A percentile compares a stretch with the other conserved stretches of the same genome.
Conservation (phyloP, 1,284 basidiomycete species). For the Microbotryomycetes sp. region DNA sequence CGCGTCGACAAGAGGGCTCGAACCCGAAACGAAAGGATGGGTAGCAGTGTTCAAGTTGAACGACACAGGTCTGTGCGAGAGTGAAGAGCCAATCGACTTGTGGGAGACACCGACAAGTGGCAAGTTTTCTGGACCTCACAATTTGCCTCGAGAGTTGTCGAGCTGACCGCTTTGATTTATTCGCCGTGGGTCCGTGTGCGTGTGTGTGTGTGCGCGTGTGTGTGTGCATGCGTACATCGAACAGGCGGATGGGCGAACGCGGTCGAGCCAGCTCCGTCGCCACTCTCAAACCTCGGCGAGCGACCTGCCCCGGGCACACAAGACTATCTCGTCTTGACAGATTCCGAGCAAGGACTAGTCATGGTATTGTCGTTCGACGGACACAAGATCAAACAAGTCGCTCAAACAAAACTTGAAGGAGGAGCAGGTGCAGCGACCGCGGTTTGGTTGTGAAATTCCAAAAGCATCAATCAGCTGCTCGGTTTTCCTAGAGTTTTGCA, state of each 20-base stretch:
- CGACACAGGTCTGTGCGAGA: slow-evolving; percentile 32
- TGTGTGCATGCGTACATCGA: background rate
- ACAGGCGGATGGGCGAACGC: slow-evolving; percentile 45
- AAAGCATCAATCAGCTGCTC: too few species aligned
- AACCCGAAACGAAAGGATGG: slow-evolving; percentile 38
- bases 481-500: too few species aligned
- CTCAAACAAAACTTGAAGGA: slow-evolving; percentile 28
- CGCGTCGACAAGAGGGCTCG: slow-evolving; percentile 42
- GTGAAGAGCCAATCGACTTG: slow-evolving; percentile 25
- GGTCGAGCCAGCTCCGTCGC: slow-evolving; percentile 38
- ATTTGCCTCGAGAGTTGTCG: too few species aligned
- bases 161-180: too few species aligned
- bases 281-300: slow-evolving; percentile 7
- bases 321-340: slow-evolving; percentile 40
- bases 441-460: slow-evolving; percentile 33
- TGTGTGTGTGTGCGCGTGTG: background rate
- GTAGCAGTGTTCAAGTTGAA: slow-evolving; percentile 40
- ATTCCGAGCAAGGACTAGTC: slow-evolving; percentile 41
- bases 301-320: slow-evolving; percentile 20
- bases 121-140: background rate
- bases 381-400: slow-evolving; percentile 34
- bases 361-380: slow-evolving; percentile 37
- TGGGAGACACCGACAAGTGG: slow-evolving; percentile 41
- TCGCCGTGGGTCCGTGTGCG: too few species aligned
- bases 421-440: slow-evolving; percentile 34